phyloP scores from a whole-genome alignment of 1,284 basidiomycete species.

The Fomitopsis betulina region DNA sequence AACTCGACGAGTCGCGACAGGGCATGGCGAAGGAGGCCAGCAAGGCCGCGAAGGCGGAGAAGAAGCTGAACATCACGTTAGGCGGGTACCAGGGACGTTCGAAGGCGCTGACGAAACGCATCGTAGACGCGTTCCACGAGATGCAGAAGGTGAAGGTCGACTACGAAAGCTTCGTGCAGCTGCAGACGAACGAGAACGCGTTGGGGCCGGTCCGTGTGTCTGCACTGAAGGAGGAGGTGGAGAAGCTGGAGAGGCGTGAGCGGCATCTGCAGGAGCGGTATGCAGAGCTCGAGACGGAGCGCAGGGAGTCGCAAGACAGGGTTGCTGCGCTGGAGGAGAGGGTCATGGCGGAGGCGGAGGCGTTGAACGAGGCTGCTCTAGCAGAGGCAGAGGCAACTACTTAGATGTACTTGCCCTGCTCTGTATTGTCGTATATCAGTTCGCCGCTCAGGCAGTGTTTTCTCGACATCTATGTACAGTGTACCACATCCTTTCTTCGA shows the following conservation, averaged over 20 bases:
- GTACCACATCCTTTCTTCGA: too few species aligned
- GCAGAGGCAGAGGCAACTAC: slow-evolving; percentile 42
- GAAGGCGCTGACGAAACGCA: slow-evolving; percentile 61
- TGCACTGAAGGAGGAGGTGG: slow-evolving; percentile 80
- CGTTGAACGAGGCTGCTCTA: slow-evolving; percentile 70
- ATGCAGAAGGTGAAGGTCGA: slow-evolving; percentile 67
- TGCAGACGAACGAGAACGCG: slow-evolving; percentile 69
- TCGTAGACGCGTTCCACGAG: slow-evolving; percentile 68
- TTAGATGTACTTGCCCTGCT: background rate
- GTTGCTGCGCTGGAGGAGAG: slow-evolving; percentile 68
- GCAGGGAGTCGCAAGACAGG: slow-evolving; percentile 57
- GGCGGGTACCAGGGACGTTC: slow-evolving; percentile 89
- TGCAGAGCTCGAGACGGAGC: slow-evolving; percentile 75
- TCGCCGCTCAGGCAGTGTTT: too few species aligned
- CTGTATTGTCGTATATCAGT: background rate
- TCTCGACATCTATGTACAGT: too few species aligned
- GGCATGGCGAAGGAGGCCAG: slow-evolving; percentile 80
- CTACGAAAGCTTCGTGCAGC: slow-evolving; percentile 70
- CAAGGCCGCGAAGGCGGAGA: slow-evolving; percentile 85
- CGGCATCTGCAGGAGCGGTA: slow-evolving; percentile 75
- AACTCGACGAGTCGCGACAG: slow-evolving; percentile 66
- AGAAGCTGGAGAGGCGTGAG: slow-evolving; percentile 72
- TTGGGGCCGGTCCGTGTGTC: slow-evolving; percentile 74
- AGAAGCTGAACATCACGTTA: slow-evolving; percentile 83
- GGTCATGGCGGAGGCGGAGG: slow-evolving; percentile 79